A percentile compares a stretch with the other conserved stretches of the same genome.
Evolutionary conservation across 2,329 filamentous ascomycete genomes (phyloP).

Genomic region (Rhinocladiella mackenziei): DNA sequence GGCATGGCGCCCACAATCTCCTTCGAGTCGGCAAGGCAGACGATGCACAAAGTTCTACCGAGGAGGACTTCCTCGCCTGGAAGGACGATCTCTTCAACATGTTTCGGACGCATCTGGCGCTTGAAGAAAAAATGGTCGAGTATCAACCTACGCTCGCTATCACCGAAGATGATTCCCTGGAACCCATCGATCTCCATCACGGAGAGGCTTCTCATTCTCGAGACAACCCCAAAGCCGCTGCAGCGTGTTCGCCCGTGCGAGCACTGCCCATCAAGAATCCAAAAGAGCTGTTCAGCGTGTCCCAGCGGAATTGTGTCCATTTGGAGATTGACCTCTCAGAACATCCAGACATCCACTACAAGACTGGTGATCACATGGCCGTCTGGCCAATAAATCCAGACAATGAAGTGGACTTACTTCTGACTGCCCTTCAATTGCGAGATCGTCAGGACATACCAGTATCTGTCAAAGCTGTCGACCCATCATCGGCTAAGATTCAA

Average conservation of each 20-base stretch:
- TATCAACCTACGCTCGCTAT: constrained; percentile 83
- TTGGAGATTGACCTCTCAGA: constrained; percentile 39
- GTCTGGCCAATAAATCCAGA: constrained; percentile 42
- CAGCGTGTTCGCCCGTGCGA: constrained; percentile 70
- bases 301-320: constrained; percentile 50
- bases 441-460: constrained; percentile 28
- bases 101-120: constrained; percentile 68
- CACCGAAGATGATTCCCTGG: constrained; percentile 43
- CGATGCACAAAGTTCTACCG: constrained; percentile 89
- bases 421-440: constrained; percentile 32
- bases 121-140: constrained; percentile 83
- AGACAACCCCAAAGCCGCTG: constrained; percentile 66
- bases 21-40: constrained; percentile 84
- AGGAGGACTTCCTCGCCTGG: constrained; percentile 94
- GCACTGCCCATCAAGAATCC: constrained; percentile 80
- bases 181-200: constrained; percentile 28
- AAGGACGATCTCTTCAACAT: constrained; percentile 90
- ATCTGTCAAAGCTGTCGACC: constrained; percentile 20
- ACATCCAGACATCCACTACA: constrained; percentile 42
- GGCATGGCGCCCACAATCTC: constrained; percentile 71
- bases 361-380: constrained; percentile 42
- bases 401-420: constrained; percentile 34
- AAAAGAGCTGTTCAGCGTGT: constrained; percentile 72
- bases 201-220: constrained; percentile 41
- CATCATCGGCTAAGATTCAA: constrained; percentile 51